phyloP scores from a whole-genome alignment of 352 stramenopile genomes.

The Globisporangium ultimum region DNA sequence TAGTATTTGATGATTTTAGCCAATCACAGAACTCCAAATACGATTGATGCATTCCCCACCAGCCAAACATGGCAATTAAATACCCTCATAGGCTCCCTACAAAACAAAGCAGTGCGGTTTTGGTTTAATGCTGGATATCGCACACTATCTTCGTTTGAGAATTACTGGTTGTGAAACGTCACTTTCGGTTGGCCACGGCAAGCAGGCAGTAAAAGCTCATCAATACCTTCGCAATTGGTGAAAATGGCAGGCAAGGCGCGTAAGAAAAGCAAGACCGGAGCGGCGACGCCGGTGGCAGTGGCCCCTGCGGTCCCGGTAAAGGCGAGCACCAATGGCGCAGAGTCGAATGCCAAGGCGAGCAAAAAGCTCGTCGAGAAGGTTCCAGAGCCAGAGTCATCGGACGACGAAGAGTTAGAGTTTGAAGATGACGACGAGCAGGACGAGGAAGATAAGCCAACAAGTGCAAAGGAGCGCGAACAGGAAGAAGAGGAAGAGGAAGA shows the following conservation, averaged over 20 bases:
- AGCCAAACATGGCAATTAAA: conserved; percentile 17
- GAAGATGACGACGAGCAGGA: conserved; percentile 26
- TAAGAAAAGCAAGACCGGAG: conserved; percentile 11
- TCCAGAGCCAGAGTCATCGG: conserved; percentile 4
- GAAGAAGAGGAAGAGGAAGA: conserved; percentile 50
- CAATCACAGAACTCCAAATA: no score
- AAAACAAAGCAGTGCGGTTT: not conserved
- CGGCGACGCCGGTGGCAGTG: not conserved
- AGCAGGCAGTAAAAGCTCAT: no score
- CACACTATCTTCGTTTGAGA: not conserved
- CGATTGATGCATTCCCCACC: conserved; percentile 15
- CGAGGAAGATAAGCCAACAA: conserved; percentile 19
- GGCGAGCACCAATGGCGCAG: not conserved
- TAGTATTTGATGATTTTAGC: no score
- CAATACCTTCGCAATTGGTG: not conserved
- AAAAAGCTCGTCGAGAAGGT: conserved; percentile 1
- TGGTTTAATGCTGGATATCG: not conserved
- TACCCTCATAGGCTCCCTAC: not conserved
- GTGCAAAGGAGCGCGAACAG: conserved; percentile 10
- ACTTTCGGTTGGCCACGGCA: conserved; percentile 10
- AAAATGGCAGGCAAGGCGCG: conserved; percentile 9
- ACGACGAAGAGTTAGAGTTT: conserved; percentile 20
- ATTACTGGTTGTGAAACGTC: conserved; percentile 30
- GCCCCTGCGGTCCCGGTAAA: not conserved
- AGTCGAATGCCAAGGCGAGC: not conserved